Percentiles rank a stretch among this genome's conserved stretches.
Evolutionary conservation across 192 early-diverging fungal species (phyloP).

Genomic region (Kickxella alabastrina): DNA sequence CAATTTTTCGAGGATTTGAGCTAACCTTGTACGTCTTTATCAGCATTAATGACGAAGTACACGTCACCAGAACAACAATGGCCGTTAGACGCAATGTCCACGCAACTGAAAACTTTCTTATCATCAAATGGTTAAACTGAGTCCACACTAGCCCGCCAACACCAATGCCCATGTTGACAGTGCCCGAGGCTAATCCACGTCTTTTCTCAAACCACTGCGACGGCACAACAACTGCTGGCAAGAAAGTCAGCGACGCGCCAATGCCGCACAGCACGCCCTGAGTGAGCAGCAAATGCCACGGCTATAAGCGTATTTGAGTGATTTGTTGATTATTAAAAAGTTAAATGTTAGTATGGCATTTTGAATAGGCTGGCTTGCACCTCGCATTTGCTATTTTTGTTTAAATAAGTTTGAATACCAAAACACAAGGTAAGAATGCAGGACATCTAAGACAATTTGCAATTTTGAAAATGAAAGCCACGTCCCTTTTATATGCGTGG

Average conservation of each 20-base stretch:
- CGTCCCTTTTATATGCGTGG: too few species aligned
- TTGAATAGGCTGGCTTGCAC: too few species aligned
- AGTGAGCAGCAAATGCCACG: constrained; percentile 59
- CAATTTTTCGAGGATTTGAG: constrained; percentile 4
- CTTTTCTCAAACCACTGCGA: constrained; percentile 59
- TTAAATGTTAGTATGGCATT: too few species aligned
- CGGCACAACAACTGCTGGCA: constrained; percentile 47
- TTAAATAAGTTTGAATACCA: too few species aligned
- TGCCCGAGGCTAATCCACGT: constrained; percentile 56
- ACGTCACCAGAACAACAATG: constrained; percentile 35
- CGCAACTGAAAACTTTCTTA: constrained; percentile 51
- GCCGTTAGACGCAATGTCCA: constrained; percentile 65
- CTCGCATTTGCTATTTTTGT: constrained; percentile 3
- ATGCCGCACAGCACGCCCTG: constrained; percentile 58
- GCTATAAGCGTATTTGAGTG: constrained; percentile 31
- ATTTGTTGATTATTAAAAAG: too few species aligned
- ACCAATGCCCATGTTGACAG: constrained; percentile 62
- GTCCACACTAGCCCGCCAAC: constrained; percentile 67
- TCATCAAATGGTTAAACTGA: constrained; percentile 56
- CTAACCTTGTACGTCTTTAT: constrained; percentile 29
- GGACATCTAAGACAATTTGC: too few species aligned
- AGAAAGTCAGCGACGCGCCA: constrained; percentile 50
- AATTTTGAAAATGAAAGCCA: too few species aligned
- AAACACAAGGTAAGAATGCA: too few species aligned
- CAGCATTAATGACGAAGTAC: constrained; percentile 24